These are phyloP conservation scores for Alternaria metachromatica DNA, from an alignment of 2,329 filamentous ascomycete genomes.

Conservation along the genomic window DNA sequence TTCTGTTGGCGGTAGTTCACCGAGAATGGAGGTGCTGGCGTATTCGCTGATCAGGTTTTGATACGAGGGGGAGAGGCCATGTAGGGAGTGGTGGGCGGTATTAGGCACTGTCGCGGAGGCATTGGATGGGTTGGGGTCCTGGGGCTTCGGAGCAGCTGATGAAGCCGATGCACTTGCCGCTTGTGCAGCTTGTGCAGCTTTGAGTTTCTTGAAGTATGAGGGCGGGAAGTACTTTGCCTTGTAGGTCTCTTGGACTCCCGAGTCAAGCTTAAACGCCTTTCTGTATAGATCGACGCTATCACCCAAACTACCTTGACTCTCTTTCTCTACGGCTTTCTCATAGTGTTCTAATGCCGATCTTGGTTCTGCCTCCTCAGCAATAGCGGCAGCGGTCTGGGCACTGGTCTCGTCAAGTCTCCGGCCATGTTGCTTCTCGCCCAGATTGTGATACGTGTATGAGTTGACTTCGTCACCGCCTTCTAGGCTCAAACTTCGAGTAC, in stretches of 20 bases:
- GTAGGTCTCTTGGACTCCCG: conserved; percentile 82
- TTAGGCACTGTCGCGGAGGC: conserved; percentile 60
- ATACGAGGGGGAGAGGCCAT: conserved; percentile 62
- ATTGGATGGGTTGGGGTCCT: conserved; percentile 55
- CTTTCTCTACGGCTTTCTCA: conserved; percentile 88
- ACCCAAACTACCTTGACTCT: conserved; percentile 81
- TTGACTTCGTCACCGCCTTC: conserved; percentile 51
- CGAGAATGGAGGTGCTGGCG: conserved; percentile 70
- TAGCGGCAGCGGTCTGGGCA: conserved; percentile 37
- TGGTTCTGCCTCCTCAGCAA: conserved; percentile 58
- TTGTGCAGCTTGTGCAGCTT: conserved; percentile 14
- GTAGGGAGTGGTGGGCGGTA: conserved; percentile 64
- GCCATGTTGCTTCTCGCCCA: conserved; percentile 55
- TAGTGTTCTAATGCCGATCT: conserved; percentile 88
- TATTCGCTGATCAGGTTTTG: conserved; percentile 79
- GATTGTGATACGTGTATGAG: conserved; percentile 53
- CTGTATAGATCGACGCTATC: conserved; percentile 89
- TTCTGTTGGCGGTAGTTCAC: conserved; percentile 72
- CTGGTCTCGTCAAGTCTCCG: conserved; percentile 54
- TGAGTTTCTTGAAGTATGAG: conserved; percentile 54
- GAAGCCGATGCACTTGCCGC: background rate
- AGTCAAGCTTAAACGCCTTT: conserved; percentile 89
- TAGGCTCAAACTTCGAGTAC: conserved; percentile 35
- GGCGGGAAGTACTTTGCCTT: conserved; percentile 89
- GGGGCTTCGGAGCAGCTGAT: conserved; percentile 44